Percentiles rank a stretch among this genome's conserved stretches.
These are phyloP conservation scores for Scenedesmus sp. DNA, from an alignment of 163 green algal species.

Conservation along the genomic window DNA sequence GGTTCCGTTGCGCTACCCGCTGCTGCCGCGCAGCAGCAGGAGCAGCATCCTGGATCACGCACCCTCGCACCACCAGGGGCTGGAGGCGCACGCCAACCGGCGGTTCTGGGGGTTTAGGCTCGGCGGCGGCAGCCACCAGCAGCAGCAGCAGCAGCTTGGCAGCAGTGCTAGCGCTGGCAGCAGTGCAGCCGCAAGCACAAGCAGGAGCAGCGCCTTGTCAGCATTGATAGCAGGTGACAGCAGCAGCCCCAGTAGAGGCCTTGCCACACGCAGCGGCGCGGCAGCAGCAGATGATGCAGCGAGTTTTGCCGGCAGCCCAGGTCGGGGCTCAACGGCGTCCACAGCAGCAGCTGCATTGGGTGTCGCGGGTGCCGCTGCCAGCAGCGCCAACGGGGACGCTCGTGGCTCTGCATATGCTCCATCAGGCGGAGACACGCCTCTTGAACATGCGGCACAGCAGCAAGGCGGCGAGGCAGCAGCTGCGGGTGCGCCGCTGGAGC, in stretches of 20 bases:
- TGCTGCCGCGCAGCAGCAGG: constrained; percentile 52
- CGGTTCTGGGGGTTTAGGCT: constrained; percentile 21
- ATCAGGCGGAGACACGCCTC: neutral
- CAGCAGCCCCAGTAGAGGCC: neutral
- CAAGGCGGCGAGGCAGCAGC: constrained; percentile 2
- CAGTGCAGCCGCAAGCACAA: neutral
- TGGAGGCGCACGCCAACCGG: constrained; percentile 14
- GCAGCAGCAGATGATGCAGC: neutral
- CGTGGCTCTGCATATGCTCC: neutral
- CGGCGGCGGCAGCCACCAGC: neutral
- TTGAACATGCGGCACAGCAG: constrained; percentile 1
- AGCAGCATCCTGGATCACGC: constrained; percentile 54
- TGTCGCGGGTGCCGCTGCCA: neutral
- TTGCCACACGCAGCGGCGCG: neutral
- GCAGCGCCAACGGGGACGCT: neutral
- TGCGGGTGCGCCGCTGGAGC: constrained; percentile 40
- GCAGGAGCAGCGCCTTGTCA: neutral
- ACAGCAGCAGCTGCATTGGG: constrained; percentile 18
- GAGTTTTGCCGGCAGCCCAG: neutral
- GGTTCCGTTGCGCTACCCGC: constrained; percentile 84
- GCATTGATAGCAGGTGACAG: neutral
- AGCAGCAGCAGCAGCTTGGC: constrained; percentile 14
- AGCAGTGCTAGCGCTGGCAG: neutral
- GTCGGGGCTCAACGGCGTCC: neutral
- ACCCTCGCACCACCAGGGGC: constrained; percentile 35